These are phyloP conservation scores for Monilinia aucupariae DNA, from an alignment of 2,329 filamentous ascomycete species.

Conservation along the genomic window DNA sequence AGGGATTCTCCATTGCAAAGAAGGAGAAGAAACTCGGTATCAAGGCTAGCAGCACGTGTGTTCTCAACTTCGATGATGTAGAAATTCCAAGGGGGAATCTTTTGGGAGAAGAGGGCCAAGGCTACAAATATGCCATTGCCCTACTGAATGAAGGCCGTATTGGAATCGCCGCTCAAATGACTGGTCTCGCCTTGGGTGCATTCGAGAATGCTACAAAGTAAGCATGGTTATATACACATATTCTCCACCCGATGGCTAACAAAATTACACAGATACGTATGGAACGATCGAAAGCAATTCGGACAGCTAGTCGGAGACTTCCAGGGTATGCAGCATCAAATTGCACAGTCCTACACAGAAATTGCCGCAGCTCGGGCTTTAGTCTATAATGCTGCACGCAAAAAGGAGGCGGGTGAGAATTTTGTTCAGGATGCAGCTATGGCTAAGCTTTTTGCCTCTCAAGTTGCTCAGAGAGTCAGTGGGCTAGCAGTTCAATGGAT, in stretches of 20 bases:
- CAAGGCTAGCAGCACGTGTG: constrained; percentile 90
- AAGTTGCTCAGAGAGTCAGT: constrained; percentile 83
- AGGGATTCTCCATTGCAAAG: constrained; percentile 92
- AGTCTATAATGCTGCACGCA: constrained; percentile 92
- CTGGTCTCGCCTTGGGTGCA: constrained; percentile 85
- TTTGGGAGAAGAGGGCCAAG: constrained; percentile 80
- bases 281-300: constrained; percentile 98
- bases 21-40: constrained; percentile 99
- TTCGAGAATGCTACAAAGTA: constrained; percentile 88
- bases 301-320: constrained; percentile 90
- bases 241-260: constrained; percentile 21
- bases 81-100: constrained; percentile 83
- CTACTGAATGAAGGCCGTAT: constrained; percentile 95
- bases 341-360: constrained; percentile 92
- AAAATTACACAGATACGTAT: constrained; percentile 62
- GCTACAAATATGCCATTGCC: constrained; percentile 96
- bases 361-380: constrained; percentile 86
- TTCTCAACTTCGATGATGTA: constrained; percentile 96
- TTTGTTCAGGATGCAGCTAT: constrained; percentile 96
- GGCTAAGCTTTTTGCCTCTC: constrained; percentile 92
- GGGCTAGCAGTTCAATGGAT: constrained; percentile 95
- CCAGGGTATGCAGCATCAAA: constrained; percentile 99
- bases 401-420: constrained; percentile 95
- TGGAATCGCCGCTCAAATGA: constrained; percentile 98
- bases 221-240: constrained; percentile 30